A percentile compares a stretch with the other conserved stretches of the same genome.
Evolutionary conservation across 2,329 filamentous ascomycete genomes (phyloP).

Genomic region (Neonectria hederae): DNA sequence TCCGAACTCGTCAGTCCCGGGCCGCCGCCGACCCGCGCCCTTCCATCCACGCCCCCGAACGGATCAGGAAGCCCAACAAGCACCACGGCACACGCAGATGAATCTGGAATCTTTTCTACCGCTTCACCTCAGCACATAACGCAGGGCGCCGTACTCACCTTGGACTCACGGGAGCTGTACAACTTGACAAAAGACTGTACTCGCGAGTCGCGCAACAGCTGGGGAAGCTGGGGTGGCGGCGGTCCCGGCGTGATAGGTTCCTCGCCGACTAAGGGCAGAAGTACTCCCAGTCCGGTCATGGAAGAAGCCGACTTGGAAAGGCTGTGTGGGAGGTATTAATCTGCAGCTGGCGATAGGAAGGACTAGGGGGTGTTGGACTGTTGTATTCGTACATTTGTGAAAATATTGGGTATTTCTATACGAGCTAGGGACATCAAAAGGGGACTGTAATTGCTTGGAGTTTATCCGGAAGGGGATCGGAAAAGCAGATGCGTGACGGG

Average conservation of each 20-base stretch:
- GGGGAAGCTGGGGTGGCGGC: slow-evolving; percentile 46
- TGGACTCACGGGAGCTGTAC: slow-evolving; percentile 42
- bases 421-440: background rate
- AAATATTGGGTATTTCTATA: background rate
- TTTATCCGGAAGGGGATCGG: background rate
- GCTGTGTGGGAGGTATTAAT: slow-evolving; percentile 41
- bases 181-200: slow-evolving; percentile 46
- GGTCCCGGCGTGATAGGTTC: slow-evolving; percentile 3
- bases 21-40: slow-evolving; percentile 56
- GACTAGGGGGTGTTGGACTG: background rate
- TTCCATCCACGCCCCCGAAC: slow-evolving; percentile 41
- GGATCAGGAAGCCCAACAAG: slow-evolving; percentile 28
- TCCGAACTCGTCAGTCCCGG: slow-evolving; percentile 46
- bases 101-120: slow-evolving; percentile 23
- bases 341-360: background rate
- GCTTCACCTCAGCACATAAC: slow-evolving; percentile 24
- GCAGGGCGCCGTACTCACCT: slow-evolving; percentile 27
- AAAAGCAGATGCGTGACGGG: background rate
- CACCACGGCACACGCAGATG: slow-evolving; percentile 19
- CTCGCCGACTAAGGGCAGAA: slow-evolving; percentile 14
- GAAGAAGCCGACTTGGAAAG: slow-evolving; percentile 41
- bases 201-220: slow-evolving; percentile 43
- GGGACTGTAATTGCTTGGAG: background rate
- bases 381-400: background rate
- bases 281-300: slow-evolving; percentile 25